A percentile compares a stretch with the other conserved stretches of the same genome.
Conservation (phyloP, 2,329 filamentous ascomycete species). For the Sclerotinia minor region DNA sequence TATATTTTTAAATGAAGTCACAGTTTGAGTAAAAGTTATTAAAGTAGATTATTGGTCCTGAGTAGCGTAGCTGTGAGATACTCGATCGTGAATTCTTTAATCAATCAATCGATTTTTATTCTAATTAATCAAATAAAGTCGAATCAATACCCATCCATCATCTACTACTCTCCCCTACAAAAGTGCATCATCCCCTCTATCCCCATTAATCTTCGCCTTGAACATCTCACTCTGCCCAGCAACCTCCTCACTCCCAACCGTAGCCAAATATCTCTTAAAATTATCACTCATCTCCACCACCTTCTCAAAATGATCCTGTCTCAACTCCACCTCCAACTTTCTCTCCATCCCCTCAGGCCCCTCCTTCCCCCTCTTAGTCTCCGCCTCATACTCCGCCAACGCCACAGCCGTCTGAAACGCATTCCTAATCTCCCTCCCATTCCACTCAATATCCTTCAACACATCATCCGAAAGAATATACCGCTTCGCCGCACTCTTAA, state of each 20-base stretch:
- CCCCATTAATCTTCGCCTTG: conserved; percentile 26
- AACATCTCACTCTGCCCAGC: conserved; percentile 14
- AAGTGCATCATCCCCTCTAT: conserved; percentile 32
- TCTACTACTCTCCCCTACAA: conserved; percentile 9
- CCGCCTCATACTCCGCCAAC: conserved; percentile 33
- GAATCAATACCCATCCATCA: too few relatives aligned
- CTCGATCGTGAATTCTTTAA: too few relatives aligned
- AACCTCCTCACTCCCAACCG: conserved; percentile 22
- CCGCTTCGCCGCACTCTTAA: conserved; percentile 28
- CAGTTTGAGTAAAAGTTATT: too few relatives aligned
- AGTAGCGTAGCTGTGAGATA: too few relatives aligned
- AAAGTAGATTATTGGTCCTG: too few relatives aligned
- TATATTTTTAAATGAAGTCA: too few relatives aligned
- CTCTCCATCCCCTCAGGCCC: neutral
- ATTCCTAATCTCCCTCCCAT: conserved; percentile 38
- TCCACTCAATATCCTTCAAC: conserved; percentile 34
- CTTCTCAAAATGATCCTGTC: conserved; percentile 33
- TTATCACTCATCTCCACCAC: conserved; percentile 33
- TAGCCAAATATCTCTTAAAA: conserved; percentile 33
- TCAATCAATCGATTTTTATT: too few relatives aligned
- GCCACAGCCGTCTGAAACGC: conserved; percentile 37
- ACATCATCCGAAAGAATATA: conserved; percentile 31
- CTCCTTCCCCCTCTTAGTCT: neutral
- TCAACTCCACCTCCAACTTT: conserved; percentile 24
- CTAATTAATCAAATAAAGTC: too few relatives aligned